Conservation (phyloP, 2,329 filamentous ascomycete genomes). For the Botryosphaeria dothidea region DNA sequence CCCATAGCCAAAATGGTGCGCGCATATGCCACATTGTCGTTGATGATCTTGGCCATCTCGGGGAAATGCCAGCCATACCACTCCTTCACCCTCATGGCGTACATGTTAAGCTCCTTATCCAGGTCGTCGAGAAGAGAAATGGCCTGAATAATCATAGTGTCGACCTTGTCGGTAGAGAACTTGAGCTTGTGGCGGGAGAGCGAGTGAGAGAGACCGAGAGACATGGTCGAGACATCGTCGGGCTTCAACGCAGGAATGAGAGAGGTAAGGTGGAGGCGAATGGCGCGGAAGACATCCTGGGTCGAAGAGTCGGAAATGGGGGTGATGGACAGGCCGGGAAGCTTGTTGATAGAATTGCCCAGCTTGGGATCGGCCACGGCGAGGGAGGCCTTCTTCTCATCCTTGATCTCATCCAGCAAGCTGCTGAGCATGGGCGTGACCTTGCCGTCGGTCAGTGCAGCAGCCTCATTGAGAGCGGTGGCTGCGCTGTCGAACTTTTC, state of each 20-base stretch:
- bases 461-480: constrained; percentile 85
- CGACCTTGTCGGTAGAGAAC: constrained; percentile 97
- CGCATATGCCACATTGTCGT: constrained; percentile 94
- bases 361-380: constrained; percentile 94
- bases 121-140: constrained; percentile 87
- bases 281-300: constrained; percentile 88
- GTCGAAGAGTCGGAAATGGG: constrained; percentile 80
- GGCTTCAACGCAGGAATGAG: constrained; percentile 86
- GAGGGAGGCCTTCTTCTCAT: constrained; percentile 95
- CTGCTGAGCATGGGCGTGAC: constrained; percentile 82
- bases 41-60: constrained; percentile 93
- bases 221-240: constrained; percentile 89
- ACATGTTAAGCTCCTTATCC: constrained; percentile 98
- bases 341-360: constrained; percentile 84
- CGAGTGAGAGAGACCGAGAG: constrained; percentile 93
- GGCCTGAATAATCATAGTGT: constrained; percentile 98
- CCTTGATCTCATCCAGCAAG: constrained; percentile 86
- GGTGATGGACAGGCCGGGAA: constrained; percentile 83
- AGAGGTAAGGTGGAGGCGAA: constrained; percentile 85
- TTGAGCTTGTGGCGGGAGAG: constrained; percentile 91
- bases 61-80: constrained; percentile 99
- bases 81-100: constrained; percentile 98
- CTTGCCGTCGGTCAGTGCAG: constrained; percentile 87
- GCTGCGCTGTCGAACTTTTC: constrained; percentile 95
- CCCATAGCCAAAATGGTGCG: constrained; percentile 86